Conservation (phyloP, 805 yeast genomes). For the Saturnispora silvae region DNA sequence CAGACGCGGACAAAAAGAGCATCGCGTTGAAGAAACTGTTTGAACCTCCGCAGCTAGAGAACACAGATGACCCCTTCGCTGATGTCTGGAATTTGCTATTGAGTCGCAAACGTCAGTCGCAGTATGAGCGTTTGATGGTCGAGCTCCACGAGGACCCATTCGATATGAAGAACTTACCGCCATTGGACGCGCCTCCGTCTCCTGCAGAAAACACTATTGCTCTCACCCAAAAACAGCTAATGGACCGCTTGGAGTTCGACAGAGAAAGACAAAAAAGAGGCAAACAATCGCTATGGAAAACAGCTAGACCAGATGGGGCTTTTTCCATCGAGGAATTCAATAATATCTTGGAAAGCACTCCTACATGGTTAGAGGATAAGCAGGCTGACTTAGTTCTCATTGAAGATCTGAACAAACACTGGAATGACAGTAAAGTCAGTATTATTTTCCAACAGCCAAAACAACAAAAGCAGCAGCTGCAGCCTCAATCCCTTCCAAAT, state of each 20-base stretch:
- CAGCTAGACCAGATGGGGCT: conserved; percentile 31
- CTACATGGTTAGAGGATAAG: conserved; percentile 4
- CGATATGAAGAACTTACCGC: neutral
- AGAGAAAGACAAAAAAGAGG: conserved; percentile 81
- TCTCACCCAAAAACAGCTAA: conserved; percentile 37
- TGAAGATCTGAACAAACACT: conserved; percentile 5
- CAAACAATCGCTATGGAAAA: conserved; percentile 74
- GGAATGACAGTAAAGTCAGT: conserved; percentile 8
- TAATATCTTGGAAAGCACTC: conserved; percentile 16
- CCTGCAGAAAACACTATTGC: conserved; percentile 4
- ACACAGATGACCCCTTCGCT: conserved; percentile 9
- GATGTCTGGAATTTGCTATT: conserved; percentile 39
- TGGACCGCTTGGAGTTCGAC: conserved; percentile 83
- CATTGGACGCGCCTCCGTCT: neutral
- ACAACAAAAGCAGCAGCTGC: neutral
- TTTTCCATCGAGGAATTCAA: conserved; percentile 25
- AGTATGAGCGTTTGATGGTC: conserved; percentile 36
- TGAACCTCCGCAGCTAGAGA: conserved; percentile 8
- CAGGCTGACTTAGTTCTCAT: conserved; percentile 4
- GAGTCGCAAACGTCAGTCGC: conserved; percentile 38
- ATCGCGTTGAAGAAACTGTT: conserved; percentile 25
- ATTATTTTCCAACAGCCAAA: conserved; percentile 1
- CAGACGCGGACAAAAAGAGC: conserved; percentile 28
- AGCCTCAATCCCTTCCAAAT: neutral
- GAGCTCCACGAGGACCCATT: conserved; percentile 23